Conservation (phyloP, 805 yeast genomes). For the Suhomyces tanzawaensis region DNA sequence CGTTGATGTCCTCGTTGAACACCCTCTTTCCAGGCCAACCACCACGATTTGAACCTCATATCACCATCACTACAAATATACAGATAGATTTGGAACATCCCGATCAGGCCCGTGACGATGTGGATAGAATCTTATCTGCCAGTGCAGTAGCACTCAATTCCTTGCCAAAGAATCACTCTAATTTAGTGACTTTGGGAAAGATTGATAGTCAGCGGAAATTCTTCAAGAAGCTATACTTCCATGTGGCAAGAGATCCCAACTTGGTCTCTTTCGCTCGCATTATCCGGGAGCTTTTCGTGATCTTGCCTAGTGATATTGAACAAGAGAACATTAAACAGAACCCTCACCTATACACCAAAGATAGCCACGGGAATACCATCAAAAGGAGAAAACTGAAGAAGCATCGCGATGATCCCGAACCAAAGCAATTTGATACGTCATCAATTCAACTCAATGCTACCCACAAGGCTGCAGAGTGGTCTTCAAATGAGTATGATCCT, state of each 20-base stretch:
- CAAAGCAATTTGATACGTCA: slow-evolving; percentile 26
- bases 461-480: slow-evolving; percentile 53
- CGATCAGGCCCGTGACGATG: slow-evolving; percentile 49
- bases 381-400: slow-evolving; percentile 25
- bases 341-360: slow-evolving; percentile 40
- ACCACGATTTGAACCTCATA: slow-evolving; percentile 69
- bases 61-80: slow-evolving; percentile 69
- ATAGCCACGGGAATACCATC: slow-evolving; percentile 29
- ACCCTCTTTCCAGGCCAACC: slow-evolving; percentile 71
- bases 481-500: slow-evolving; percentile 56
- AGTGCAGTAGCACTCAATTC: slow-evolving; percentile 54
- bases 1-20: slow-evolving; percentile 61
- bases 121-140: slow-evolving; percentile 54
- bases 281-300: slow-evolving; percentile 56
- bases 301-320: slow-evolving; percentile 40
- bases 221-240: slow-evolving; percentile 54
- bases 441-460: slow-evolving; percentile 44
- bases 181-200: slow-evolving; percentile 40
- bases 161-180: slow-evolving; percentile 39
- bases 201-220: slow-evolving; percentile 47
- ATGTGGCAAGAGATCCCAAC: slow-evolving; percentile 44
- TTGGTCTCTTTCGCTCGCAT: slow-evolving; percentile 52
- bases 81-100: slow-evolving; percentile 37
- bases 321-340: slow-evolving; percentile 32
- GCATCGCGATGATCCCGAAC: slow-evolving; percentile 8